Percentiles rank a stretch among this genome's conserved stretches.
These are phyloP conservation scores for Fusarium tuaranense DNA, from an alignment of 2,329 filamentous ascomycete genomes.

Conservation along the genomic window DNA sequence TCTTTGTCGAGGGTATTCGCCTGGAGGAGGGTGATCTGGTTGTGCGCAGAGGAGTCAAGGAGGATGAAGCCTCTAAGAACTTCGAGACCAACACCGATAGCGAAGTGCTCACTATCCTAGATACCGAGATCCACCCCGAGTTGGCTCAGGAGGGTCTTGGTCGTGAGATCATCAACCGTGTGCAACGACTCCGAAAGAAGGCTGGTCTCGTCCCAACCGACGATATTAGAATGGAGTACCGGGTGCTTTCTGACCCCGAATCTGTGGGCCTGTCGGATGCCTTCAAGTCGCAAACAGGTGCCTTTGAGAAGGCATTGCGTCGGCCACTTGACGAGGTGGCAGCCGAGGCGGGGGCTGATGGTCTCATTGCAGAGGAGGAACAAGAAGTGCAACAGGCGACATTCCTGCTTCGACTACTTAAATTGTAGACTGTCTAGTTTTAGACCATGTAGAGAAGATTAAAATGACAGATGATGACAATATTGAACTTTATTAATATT, in stretches of 20 bases:
- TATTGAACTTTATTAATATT: conserved; percentile 9
- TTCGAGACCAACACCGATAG: conserved; percentile 90
- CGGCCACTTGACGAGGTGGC: conserved; percentile 73
- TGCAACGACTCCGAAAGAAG: conserved; percentile 94
- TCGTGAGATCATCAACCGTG: conserved; percentile 91
- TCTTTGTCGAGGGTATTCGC: conserved; percentile 87
- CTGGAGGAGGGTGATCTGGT: conserved; percentile 84
- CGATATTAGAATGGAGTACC: conserved; percentile 95
- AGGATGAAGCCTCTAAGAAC: conserved; percentile 76
- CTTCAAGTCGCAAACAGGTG: conserved; percentile 74
- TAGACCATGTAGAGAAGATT: conserved; percentile 20
- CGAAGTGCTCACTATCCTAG: conserved; percentile 92
- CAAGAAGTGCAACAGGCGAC: conserved; percentile 88
- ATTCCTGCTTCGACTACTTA: conserved; percentile 80
- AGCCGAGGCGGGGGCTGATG: conserved; percentile 37
- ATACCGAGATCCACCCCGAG: conserved; percentile 84
- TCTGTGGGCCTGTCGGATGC: conserved; percentile 77
- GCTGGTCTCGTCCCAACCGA: conserved; percentile 91
- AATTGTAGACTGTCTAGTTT: conserved; percentile 63
- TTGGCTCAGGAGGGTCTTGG: conserved; percentile 89
- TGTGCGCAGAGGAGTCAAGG: conserved; percentile 81
- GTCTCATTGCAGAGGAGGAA: conserved; percentile 82
- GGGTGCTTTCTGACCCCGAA: conserved; percentile 82
- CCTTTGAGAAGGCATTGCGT: conserved; percentile 82
- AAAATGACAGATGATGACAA: conserved; percentile 25